phyloP scores from a whole-genome alignment of 306 rosid species.

The Rosa persica region DNA sequence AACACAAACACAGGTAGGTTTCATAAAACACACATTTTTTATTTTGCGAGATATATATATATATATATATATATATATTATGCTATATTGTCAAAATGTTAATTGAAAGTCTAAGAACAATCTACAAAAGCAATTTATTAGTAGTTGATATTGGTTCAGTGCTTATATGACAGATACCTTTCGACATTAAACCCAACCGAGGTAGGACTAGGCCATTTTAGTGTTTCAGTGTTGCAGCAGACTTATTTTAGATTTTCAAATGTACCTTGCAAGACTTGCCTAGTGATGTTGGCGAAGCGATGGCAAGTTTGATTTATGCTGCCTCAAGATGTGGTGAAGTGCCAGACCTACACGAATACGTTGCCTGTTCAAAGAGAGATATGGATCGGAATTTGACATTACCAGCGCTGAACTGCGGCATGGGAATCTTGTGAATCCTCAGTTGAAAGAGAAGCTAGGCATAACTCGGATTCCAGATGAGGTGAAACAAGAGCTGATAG shows the following conservation, averaged over 20 bases:
- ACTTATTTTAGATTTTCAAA: neutral
- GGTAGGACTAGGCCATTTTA: neutral
- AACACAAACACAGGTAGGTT: neutral
- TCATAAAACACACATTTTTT: neutral
- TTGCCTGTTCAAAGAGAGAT: conserved; percentile 21
- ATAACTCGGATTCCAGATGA: conserved; percentile 2
- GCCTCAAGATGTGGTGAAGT: conserved; percentile 41
- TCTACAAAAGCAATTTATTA: no score
- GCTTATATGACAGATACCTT: no score
- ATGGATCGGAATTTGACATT: conserved; percentile 24
- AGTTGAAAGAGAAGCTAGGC: conserved; percentile 14
- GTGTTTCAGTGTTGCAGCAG: neutral
- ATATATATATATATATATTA: no score
- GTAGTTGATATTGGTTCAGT: no score
- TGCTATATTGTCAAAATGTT: neutral
- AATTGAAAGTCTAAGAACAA: no score
- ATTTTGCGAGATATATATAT: neutral
- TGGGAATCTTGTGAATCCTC: conserved; percentile 19
- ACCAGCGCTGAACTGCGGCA: conserved; percentile 20
- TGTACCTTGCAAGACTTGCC: neutral
- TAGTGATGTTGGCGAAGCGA: conserved; percentile 24
- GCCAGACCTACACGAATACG: conserved; percentile 21
- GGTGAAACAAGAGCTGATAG: conserved; percentile 1
- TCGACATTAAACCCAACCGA: neutral
- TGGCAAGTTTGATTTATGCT: conserved; percentile 35